A percentile compares a stretch with the other conserved stretches of the same genome.
Conservation (phyloP, 2,329 filamentous ascomycete species). For the Orbilia blumenaviensis region DNA sequence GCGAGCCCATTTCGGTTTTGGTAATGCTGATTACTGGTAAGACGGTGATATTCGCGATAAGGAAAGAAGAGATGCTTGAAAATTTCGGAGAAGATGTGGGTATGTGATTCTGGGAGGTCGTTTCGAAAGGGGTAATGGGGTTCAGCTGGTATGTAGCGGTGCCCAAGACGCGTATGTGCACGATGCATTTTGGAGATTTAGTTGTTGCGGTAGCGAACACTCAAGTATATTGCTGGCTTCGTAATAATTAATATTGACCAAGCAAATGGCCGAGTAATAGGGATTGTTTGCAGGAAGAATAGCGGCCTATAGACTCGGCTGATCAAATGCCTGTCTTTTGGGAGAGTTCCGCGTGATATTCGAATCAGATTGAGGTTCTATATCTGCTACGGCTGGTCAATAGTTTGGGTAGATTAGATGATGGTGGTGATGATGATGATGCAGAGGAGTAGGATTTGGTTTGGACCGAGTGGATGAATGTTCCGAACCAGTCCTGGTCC, state of each 20-base stretch:
- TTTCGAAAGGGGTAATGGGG: background rate
- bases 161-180: background rate
- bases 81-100: conserved; percentile 8
- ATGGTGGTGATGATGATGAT: too few relatives aligned
- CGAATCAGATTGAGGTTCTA: background rate
- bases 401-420: too few relatives aligned
- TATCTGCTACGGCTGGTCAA: background rate
- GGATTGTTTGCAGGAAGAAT: background rate
- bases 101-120: background rate
- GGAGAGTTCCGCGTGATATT: too few relatives aligned
- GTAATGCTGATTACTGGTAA: conserved; percentile 3
- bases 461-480: conserved; percentile 17
- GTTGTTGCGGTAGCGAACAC: background rate
- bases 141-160: conserved; percentile 3
- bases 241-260: too few relatives aligned
- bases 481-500: conserved; percentile 10
- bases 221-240: too few relatives aligned
- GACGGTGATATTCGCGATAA: background rate
- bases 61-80: conserved; percentile 33
- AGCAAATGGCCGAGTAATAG: too few relatives aligned
- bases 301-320: background rate
- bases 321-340: background rate
- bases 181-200: background rate
- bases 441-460: background rate
- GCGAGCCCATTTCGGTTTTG: background rate